Evolutionary conservation across 768 basidiomycete genomes (phyloP), one percentile per base, ranked within the genome.

Genomic region (Leccinum fibrillosum): DNA sequence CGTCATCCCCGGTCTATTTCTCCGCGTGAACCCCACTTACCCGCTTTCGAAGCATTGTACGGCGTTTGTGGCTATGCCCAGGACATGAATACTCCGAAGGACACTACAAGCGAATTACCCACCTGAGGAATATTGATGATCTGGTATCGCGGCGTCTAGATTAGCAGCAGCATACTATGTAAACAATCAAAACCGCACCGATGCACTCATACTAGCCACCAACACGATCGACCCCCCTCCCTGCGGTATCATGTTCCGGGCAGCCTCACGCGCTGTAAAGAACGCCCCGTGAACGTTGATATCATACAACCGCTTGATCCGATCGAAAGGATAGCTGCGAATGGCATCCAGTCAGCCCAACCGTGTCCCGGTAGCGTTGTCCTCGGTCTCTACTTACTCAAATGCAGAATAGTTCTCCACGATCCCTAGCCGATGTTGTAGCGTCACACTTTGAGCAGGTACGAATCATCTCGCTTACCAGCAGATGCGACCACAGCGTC

Each of bases 191-290:
- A 32, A 52, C 74, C 85, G 68, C 66, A 94, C 92, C 69, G 84
- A 86, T 37, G 92, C 92, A 68, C 89, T 91, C 93, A 98, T 97
- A 66, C 89, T 92, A 5, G 89, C 85, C 57, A 98, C 84, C 55
- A 98, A 80, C 56, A 92, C 83, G 67, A 98, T 90, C 56, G 86
- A 88, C 0, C 94, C 92, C 37, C 82, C 82, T 17, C 88, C 85
- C 53, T 82, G 79, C 9, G 87, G 84, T 60, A 95, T 89, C 96
- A 98, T 98, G 74, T 84, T 79, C 63, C 88, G 87, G 49, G 94
- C 95, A 2, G 91, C 95, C 74, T 98, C 94, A 26, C 96, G 87
- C 10, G 96, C 96, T n/a, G 94, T 96, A 76, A 89, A 96, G 77
- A 92, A 95, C 13, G 86, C 85, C 55, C 94, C 95, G 70, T 97